Conservation (phyloP, 495 filamentous ascomycete genomes). For the Xylaria intraflava region DNA sequence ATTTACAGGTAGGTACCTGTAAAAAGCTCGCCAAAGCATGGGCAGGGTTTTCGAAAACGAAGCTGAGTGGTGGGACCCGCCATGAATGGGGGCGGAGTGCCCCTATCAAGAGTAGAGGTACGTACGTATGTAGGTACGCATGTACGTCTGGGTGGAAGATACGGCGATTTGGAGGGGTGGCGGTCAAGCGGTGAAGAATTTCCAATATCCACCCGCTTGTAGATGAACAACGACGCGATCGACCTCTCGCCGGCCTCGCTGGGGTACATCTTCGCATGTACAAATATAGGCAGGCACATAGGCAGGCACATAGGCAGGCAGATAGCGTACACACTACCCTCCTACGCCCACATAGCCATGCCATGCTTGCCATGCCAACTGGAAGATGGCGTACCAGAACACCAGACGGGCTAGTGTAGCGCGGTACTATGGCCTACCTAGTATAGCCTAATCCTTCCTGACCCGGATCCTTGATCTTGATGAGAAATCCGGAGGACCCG, state of each 20-base stretch:
- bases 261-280: background rate
- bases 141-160: no score
- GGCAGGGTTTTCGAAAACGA: constrained; percentile 18
- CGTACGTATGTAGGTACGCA: background rate
- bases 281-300: background rate
- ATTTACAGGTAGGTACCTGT: no score
- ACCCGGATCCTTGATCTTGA: background rate
- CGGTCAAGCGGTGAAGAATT: constrained; percentile 29
- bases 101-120: constrained; percentile 9
- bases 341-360: no score
- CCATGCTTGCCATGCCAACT: constrained; percentile 9
- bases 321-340: no score
- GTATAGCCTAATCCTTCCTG: background rate
- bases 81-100: constrained; percentile 25
- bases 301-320: no score
- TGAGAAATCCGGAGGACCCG: constrained; percentile 2
- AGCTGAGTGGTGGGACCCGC: constrained; percentile 25
- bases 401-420: background rate
- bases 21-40: background rate
- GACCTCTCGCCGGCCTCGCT: constrained; percentile 6
- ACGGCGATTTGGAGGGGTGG: constrained; percentile 14
- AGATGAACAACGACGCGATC: constrained; percentile 9
- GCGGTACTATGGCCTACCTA: background rate
- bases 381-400: no score
- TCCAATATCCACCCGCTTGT: constrained; percentile 20